Evolutionary conservation across 2,329 filamentous ascomycete genomes (phyloP), one percentile per base, ranked within the genome.

Genomic region (Claviceps lovelessii): DNA sequence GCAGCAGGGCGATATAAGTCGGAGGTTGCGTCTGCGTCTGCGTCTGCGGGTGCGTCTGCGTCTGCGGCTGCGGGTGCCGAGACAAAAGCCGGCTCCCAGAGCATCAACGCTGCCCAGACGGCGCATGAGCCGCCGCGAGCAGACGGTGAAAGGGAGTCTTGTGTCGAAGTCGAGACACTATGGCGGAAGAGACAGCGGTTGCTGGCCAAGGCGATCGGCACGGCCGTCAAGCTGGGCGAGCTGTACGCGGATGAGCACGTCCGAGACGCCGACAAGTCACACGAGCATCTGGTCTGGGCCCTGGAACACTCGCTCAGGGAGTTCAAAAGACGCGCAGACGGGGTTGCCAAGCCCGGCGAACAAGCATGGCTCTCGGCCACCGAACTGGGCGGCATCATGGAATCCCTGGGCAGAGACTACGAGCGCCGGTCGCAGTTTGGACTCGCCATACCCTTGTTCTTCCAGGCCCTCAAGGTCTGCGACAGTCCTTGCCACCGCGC

Each of bases 141-240:
- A 13, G 28, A 23, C 13, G 11, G 17, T 33, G 44, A 31, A 46
- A 46, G 28, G 42, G 47, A 41, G 23, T 5, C 41, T 9, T 23
- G 29, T 17, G 28, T 29, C 9, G 53, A 54, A 29, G 61, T 60
- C 2, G 79, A 82, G 61, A 78, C 74, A 29, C 63, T 77, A 11
- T 82, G 77, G 70, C 73, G 71, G 17, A 78, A 79, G 61, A 71
- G 86, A 44, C 84, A 81, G 45, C 80, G 83, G 51, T 72, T 94
- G 5, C 71, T 95, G 54, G 82, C 80, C 58, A 90, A 86, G 66
- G 78, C 83, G 3, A 80, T 95, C 42, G 83, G 81, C 23, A 83
- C 91, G 42, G 83, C 83, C 61, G 81, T 93, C 54, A 95, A 95
- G 72, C 76, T 97, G 7, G 90, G 86, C 37, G 85, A 90, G 62